A percentile compares a stretch with the other conserved stretches of the same genome.
Evolutionary conservation across 2,329 filamentous ascomycete genomes (phyloP).

Genomic region (Ophiostoma ulmi): DNA sequence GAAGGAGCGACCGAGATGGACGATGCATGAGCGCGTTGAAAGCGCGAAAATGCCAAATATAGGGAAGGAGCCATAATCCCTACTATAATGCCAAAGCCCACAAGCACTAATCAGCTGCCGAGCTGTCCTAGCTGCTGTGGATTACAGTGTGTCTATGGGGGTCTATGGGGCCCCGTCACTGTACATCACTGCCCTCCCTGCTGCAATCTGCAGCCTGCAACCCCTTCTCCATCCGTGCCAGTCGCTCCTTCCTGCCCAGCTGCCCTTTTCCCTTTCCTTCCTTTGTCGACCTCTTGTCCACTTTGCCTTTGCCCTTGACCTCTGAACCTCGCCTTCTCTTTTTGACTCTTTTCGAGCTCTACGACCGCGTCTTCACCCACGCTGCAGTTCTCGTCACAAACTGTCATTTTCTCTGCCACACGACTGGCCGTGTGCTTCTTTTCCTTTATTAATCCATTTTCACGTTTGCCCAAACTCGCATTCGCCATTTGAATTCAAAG

Average conservation of each 20-base stretch:
- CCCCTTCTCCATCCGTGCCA: neutral
- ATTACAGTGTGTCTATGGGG: conserved; percentile 7
- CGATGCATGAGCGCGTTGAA: conserved; percentile 3
- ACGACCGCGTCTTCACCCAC: conserved; percentile 5
- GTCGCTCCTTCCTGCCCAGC: neutral
- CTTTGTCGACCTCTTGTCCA: neutral
- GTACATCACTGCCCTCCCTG: conserved; percentile 9
- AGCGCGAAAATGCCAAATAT: neutral
- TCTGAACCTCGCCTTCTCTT: neutral
- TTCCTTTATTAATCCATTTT: neutral
- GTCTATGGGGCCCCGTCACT: neutral
- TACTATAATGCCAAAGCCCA: neutral
- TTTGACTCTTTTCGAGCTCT: neutral
- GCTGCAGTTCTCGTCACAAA: conserved; percentile 5
- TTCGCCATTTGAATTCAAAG: neutral
- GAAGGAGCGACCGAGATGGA: conserved; percentile 14
- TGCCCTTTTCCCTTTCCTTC: neutral
- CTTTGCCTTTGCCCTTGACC: no score
- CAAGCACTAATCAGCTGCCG: neutral
- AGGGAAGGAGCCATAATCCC: neutral
- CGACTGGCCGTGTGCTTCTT: neutral
- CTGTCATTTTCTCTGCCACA: neutral
- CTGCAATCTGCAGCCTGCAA: neutral
- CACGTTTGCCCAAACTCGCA: neutral
- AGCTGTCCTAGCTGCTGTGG: neutral